These are phyloP conservation scores for Knoxdaviesia proteae DNA, from an alignment of 2,329 filamentous ascomycete species.

Conservation along the genomic window DNA sequence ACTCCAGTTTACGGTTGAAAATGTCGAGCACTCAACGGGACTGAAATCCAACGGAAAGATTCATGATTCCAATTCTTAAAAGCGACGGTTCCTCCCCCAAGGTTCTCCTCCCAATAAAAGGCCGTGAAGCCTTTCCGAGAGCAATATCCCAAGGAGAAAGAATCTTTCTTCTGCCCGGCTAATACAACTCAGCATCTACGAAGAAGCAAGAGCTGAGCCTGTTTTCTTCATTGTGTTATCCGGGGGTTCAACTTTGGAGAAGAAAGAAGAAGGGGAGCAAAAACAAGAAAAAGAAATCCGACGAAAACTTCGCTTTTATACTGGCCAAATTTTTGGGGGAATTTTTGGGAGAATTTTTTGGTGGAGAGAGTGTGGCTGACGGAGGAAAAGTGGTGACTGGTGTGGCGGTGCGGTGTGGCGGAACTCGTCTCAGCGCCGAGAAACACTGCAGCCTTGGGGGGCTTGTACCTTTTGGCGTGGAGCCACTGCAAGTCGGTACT, in stretches of 20 bases:
- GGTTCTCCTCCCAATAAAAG: slow-evolving; percentile 6
- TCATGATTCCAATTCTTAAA: slow-evolving; percentile 39
- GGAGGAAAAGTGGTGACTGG: no score
- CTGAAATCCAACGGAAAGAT: slow-evolving; percentile 23
- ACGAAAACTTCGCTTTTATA: slow-evolving; percentile 2
- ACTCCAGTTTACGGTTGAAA: neutral
- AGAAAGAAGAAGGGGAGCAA: slow-evolving; percentile 13
- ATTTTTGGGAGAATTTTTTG: neutral
- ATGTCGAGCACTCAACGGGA: slow-evolving; percentile 46
- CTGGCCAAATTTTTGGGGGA: neutral
- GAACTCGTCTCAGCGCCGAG: no score
- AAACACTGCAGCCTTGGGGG: no score
- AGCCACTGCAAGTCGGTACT: no score
- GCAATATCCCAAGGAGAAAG: slow-evolving; percentile 5
- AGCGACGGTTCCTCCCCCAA: slow-evolving; percentile 21
- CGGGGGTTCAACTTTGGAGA: slow-evolving; percentile 32
- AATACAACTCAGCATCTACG: slow-evolving; percentile 33
- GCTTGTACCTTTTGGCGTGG: no score
- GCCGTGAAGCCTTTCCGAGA: slow-evolving; percentile 1
- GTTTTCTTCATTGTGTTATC: slow-evolving; percentile 26
- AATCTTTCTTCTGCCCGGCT: slow-evolving; percentile 32
- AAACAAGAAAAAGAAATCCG: slow-evolving; percentile 8
- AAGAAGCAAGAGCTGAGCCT: slow-evolving; percentile 24
- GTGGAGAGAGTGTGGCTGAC: neutral
- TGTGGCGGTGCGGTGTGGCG: no score